phyloP scores from a whole-genome alignment of 805 yeast species.

The Lipomyces starkeyi region DNA sequence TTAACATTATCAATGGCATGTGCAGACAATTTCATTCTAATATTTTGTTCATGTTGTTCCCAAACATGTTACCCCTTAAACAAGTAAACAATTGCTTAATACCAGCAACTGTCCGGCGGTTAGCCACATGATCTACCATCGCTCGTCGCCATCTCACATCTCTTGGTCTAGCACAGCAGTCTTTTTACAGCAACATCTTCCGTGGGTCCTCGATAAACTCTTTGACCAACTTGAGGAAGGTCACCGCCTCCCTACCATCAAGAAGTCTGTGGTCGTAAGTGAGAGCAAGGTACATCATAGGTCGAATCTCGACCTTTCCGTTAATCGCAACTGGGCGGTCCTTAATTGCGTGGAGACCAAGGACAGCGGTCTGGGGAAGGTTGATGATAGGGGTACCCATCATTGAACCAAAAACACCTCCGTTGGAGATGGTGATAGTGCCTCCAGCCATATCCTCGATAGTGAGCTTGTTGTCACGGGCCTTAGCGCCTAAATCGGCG shows the following conservation, averaged over 20 bases:
- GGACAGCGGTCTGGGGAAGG: conserved; percentile 97
- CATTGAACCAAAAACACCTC: conserved; percentile 97
- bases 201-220: conserved; percentile 98
- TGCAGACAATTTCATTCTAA: not conserved
- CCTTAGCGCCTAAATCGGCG: conserved; percentile 79
- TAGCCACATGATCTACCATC: not conserved
- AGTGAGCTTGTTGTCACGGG: conserved; percentile 95
- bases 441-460: conserved; percentile 99
- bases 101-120: not conserved
- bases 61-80: not conserved
- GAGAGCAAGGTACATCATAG: conserved; percentile 99
- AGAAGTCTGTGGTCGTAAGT: conserved; percentile 97
- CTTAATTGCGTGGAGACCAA: conserved; percentile 96
- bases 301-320: conserved; percentile 95
- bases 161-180: not conserved
- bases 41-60: not conserved
- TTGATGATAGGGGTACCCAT: conserved; percentile 98
- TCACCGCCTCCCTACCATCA: conserved; percentile 99
- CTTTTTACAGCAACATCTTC: conserved; percentile 76
- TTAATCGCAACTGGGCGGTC: conserved; percentile 96
- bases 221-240: conserved; percentile 93
- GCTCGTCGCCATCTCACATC: not conserved
- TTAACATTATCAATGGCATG: conserved; percentile 1
- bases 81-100: not conserved
- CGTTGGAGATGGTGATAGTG: conserved; percentile 97